These are phyloP conservation scores for Thermochaetoides thermophila DNA, from an alignment of 495 filamentous ascomycete genomes.

Conservation along the genomic window DNA sequence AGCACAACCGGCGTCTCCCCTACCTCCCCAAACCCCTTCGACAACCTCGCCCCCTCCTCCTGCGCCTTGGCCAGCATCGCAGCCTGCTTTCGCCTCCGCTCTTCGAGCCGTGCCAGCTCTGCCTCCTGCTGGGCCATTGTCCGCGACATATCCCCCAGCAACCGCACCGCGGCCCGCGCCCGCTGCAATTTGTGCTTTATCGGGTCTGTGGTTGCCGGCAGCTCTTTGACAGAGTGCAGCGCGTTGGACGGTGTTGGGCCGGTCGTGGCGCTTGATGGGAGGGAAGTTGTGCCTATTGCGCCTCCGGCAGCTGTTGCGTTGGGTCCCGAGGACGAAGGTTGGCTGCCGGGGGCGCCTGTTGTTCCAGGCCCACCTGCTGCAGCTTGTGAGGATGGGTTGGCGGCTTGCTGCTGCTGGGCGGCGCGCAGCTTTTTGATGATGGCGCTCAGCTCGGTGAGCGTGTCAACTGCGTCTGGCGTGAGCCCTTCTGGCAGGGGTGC, in stretches of 20 bases:
- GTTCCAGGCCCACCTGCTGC: too few relatives aligned
- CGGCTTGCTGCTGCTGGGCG: constrained; percentile 9
- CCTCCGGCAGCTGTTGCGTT: constrained; percentile 9
- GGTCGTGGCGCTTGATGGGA: constrained; percentile 1
- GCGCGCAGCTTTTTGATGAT: constrained; percentile 60
- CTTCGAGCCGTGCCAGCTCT: constrained; percentile 67
- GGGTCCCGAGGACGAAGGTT: too few relatives aligned
- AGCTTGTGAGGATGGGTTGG: background rate
- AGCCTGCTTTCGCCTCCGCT: constrained; percentile 43
- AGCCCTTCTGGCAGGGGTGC: constrained; percentile 30
- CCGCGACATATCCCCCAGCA: constrained; percentile 59
- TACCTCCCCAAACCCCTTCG: constrained; percentile 13
- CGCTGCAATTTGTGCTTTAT: constrained; percentile 70
- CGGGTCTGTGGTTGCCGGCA: constrained; percentile 55
- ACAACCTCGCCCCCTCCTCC: constrained; percentile 27
- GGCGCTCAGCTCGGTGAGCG: constrained; percentile 64
- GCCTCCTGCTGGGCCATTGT: constrained; percentile 61
- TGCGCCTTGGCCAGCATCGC: constrained; percentile 33
- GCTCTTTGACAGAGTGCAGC: constrained; percentile 52
- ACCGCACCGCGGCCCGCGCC: constrained; percentile 50
- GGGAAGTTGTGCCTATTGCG: constrained; percentile 2
- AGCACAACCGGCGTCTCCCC: constrained; percentile 8
- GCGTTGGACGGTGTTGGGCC: background rate
- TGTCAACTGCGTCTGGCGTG: constrained; percentile 59
- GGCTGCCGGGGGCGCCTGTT: constrained; percentile 7